Evolutionary conservation across 768 basidiomycete genomes (phyloP), one percentile per base, ranked within the genome.

Genomic region (Lyophyllum semitale): DNA sequence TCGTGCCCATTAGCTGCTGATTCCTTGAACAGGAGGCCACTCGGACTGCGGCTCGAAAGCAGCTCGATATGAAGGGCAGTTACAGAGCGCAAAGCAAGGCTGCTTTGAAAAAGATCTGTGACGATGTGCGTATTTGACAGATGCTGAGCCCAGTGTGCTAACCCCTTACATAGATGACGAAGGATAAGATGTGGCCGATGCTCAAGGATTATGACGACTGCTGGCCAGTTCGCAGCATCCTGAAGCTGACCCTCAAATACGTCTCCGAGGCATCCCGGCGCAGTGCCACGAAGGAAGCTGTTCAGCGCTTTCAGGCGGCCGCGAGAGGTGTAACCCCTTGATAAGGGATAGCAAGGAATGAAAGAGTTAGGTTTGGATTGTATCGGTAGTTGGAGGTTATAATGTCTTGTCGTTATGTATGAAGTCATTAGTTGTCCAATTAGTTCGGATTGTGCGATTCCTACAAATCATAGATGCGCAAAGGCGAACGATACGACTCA

Each of bases 191-290:
- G 22, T 53, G 48, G 49, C 50, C 60, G n/a, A 29, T 37, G 32
- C 32, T 56, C 8, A 46, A 53, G 15, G 35, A 48, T 25, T 61
- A 55, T 43, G 9, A 46, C 1, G 25, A 32, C 29, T 58, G 56
- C 45, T 61, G 57, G 60, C 50, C 50, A 30, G 60, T 62, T 23
- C 26, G 20, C 26, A 48, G 54, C 23, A 56, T 59, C 15, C 38
- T 59, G 47, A 55, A 59, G 18, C 20, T 59, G n/a, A 23, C 33
- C 20, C 30, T 61, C 38, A 61, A 61, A 43, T 47, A 43, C 32
- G 40, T 6, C 29, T 5, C 29, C 11, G 29, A 35, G 8, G 13
- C 13, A 8, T 7, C 33, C 33, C 33, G 33, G 4, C 33, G 33
- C 13, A 35, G 13, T 15, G 13, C 33, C 33, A 8, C 8, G 8